These are phyloP conservation scores for Pueraria montana DNA, from an alignment of 306 rosid species.

Conservation along the genomic window DNA sequence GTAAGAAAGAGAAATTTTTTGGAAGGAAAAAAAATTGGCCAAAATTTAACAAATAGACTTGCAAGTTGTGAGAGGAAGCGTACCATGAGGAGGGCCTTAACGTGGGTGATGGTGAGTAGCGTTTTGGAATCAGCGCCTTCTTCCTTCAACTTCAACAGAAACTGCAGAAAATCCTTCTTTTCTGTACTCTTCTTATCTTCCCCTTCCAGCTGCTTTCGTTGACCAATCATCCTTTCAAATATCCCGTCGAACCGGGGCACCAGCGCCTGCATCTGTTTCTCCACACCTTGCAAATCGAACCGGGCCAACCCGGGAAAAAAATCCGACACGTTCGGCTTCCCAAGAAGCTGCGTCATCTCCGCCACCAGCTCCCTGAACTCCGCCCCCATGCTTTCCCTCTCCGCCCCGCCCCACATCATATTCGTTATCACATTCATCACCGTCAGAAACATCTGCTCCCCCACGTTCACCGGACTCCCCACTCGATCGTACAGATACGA, in stretches of 20 bases:
- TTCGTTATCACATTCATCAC: slow-evolving; percentile 70
- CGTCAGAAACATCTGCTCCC: slow-evolving; percentile 69
- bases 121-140: slow-evolving; percentile 64
- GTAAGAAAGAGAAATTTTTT: no score
- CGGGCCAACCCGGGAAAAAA: slow-evolving; percentile 74
- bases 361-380: slow-evolving; percentile 71
- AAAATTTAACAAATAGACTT: no score
- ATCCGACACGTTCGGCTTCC: slow-evolving; percentile 77
- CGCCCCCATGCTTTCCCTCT: slow-evolving; percentile 59
- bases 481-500: slow-evolving; percentile 39
- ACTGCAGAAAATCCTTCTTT: slow-evolving; percentile 67
- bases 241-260: slow-evolving; percentile 60
- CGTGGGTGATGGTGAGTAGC: slow-evolving; percentile 58
- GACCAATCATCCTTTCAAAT: slow-evolving; percentile 64
- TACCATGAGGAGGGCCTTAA: slow-evolving; percentile 87
- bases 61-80: neutral
- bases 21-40: no score
- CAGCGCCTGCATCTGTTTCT: slow-evolving; percentile 53
- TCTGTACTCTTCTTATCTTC: neutral
- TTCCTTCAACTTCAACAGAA: slow-evolving; percentile 65
- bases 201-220: slow-evolving; percentile 38
- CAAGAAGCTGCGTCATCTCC: slow-evolving; percentile 58
- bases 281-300: slow-evolving; percentile 83
- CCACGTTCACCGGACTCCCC: slow-evolving; percentile 64
- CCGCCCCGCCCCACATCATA: slow-evolving; percentile 84